Conservation (phyloP, 805 yeast species). For the Yarrowia hollandica region DNA sequence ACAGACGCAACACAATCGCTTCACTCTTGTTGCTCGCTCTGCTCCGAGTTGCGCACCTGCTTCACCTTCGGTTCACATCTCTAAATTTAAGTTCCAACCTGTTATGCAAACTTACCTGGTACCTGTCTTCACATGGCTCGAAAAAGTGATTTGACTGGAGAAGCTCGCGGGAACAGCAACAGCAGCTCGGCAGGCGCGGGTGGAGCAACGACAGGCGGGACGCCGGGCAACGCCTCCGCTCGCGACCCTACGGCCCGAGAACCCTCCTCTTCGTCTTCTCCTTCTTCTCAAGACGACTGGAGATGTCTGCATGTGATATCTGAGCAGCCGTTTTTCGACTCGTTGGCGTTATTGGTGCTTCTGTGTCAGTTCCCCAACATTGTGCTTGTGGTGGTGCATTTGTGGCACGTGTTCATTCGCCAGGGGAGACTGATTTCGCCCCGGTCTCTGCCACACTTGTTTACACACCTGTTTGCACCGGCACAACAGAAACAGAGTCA, state of each 20-base stretch:
- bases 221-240: no score
- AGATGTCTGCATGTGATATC: conserved; percentile 10
- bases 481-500: background rate
- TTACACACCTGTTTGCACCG: conserved; percentile 19
- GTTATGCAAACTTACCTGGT: background rate
- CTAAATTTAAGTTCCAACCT: no score
- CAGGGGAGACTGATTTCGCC: conserved; percentile 17
- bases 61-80: no score
- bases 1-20: no score
- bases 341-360: conserved; percentile 20
- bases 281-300: no score
- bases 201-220: no score
- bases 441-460: conserved; percentile 13
- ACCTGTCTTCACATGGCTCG: conserved; percentile 3
- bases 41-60: no score
- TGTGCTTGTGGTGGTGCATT: background rate
- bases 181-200: background rate
- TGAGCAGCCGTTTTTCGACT: conserved; percentile 27
- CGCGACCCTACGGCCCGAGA: no score
- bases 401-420: conserved; percentile 21
- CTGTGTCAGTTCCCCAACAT: conserved; percentile 24
- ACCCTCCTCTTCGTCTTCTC: no score
- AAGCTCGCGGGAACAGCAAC: background rate
- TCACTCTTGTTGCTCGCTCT: no score
- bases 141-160: conserved; percentile 22